phyloP scores from a whole-genome alignment of 192 early-diverging fungal genomes.

The Rhizophagus clarus region DNA sequence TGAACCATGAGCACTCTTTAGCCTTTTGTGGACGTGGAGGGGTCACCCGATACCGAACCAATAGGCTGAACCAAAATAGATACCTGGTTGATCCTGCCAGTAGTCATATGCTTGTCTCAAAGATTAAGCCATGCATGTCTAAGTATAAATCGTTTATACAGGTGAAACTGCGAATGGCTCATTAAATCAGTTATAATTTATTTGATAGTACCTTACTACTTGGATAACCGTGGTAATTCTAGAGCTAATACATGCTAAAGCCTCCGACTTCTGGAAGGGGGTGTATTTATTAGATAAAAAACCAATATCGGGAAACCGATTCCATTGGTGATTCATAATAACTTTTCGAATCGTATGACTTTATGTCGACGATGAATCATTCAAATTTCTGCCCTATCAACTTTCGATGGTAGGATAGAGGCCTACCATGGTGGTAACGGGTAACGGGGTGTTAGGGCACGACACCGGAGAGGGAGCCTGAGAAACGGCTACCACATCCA shows the following conservation, averaged over 20 bases:
- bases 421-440: slow-evolving; percentile 77
- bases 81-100: slow-evolving; percentile 81
- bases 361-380: slow-evolving; percentile 76
- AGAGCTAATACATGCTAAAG: slow-evolving; percentile 75
- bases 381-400: slow-evolving; percentile 89
- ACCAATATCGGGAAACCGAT: slow-evolving; percentile 48
- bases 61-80: slow-evolving; percentile 31
- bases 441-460: slow-evolving; percentile 71
- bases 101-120: slow-evolving; percentile 79
- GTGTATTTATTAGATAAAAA: slow-evolving; percentile 77
- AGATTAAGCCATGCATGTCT: slow-evolving; percentile 80
- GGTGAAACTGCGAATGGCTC: slow-evolving; percentile 81
- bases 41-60: too few species aligned
- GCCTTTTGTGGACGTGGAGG: not conserved
- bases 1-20: not conserved
- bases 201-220: slow-evolving; percentile 77
- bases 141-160: slow-evolving; percentile 56
- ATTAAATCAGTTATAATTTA: slow-evolving; percentile 89
- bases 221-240: slow-evolving; percentile 84
- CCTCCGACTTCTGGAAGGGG: slow-evolving; percentile 68
- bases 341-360: slow-evolving; percentile 75
- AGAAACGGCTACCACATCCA: slow-evolving; percentile 65
- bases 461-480: slow-evolving; percentile 54
- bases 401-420: slow-evolving; percentile 81
- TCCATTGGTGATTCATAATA: slow-evolving; percentile 72